Evolutionary conservation across 495 filamentous ascomycete species (phyloP), one percentile per base, ranked within the genome.

Genomic region (Hypoxylon cercidicola): DNA sequence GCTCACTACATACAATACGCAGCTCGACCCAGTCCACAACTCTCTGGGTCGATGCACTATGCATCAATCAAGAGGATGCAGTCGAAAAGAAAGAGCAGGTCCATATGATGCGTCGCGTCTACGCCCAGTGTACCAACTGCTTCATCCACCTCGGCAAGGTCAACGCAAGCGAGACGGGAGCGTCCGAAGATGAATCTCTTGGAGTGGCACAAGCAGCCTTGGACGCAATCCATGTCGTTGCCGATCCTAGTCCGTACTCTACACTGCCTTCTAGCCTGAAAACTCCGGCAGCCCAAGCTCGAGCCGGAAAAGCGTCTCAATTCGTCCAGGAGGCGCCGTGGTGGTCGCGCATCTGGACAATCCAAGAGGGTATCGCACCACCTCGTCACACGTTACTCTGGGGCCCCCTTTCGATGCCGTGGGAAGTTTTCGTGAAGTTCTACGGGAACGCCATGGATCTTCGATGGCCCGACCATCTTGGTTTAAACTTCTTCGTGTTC

Each of bases 1-100:
- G 51, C 23, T 70, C 63, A 13, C 48, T 74, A 9, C 55, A 56
- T 4, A 59, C 23, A n/a, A 63, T 58, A 48, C 53, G 59, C 43
- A 66, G 47, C 41, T 63, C 44, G 61, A 58, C 60, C 13, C 49
- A 59, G 35, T 49, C 50, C 19, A 60, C 60, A 9, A 37, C 57
- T 25, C 50, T 77, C 9, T 78, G 76, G 76, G 74, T 72, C 43
- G 74, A 76, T 51, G 74, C 74, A n/a, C 46, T 75, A 35, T 75
- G 74, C 62, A 75, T 75, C 64, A 74, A 78, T 57, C 74, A 78
- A 47, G 57, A 72, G 10, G 69, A 77, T 48, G 23, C 60, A 11
- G 30, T 58, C 7, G 76, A 78, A 61, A 75, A 75, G 34, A 62
- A 60, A 10, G 57, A 66, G 9, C 75, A 78, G 48, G 62, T 78